These are phyloP conservation scores for Fusarium drepaniforme DNA, from an alignment of 2,329 filamentous ascomycete genomes.

Conservation along the genomic window DNA sequence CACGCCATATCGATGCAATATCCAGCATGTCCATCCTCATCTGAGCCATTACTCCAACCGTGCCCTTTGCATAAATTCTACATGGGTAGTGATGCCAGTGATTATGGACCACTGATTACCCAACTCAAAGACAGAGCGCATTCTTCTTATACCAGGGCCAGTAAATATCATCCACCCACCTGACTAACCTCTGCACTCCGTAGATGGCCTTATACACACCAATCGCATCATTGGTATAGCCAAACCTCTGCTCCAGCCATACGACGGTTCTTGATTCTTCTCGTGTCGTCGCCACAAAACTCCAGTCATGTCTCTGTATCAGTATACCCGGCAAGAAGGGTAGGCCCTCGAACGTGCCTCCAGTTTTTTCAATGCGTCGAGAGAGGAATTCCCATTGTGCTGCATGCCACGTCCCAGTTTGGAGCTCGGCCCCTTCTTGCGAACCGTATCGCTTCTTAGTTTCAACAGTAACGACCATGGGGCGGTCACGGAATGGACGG, in stretches of 20 bases:
- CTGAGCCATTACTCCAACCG: too few relatives aligned
- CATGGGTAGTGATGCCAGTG: too few relatives aligned
- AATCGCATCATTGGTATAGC: conserved; percentile 5
- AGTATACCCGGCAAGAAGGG: neutral
- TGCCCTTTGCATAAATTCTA: too few relatives aligned
- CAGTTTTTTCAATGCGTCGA: neutral
- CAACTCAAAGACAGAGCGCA: neutral
- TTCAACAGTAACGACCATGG: neutral
- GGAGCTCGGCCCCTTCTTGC: neutral
- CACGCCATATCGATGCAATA: too few relatives aligned
- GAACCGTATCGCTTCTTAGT: neutral
- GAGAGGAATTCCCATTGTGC: neutral
- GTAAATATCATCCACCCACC: conserved; percentile 1
- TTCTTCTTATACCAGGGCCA: conserved; percentile 7
- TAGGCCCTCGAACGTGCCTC: neutral
- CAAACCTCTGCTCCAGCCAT: conserved; percentile 4
- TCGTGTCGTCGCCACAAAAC: conserved; percentile 2
- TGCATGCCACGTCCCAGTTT: neutral
- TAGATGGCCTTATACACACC: neutral
- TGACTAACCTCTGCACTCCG: neutral
- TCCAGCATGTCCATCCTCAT: too few relatives aligned
- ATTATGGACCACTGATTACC: conserved; percentile 3
- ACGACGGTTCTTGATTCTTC: neutral
- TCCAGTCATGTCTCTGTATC: conserved; percentile 1
- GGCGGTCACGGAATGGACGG: neutral